Percentiles rank a stretch among this genome's conserved stretches.
Evolutionary conservation across 139 green algal genomes (phyloP).

Genomic region (Chlamydomonas schloesseri): DNA sequence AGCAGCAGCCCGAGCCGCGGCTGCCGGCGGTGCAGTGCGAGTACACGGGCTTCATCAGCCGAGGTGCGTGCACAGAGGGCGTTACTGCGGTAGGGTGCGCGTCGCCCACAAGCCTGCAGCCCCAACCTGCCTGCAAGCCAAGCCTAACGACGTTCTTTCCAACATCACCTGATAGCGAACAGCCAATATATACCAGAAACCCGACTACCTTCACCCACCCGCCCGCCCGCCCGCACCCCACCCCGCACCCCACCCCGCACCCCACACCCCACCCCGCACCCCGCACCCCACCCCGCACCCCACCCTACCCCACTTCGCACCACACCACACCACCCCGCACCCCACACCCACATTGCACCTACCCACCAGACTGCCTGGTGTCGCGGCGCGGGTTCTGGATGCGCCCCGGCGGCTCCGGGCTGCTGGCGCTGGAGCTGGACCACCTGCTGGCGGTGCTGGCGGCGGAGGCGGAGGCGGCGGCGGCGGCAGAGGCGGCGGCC

Average conservation of each 20-base stretch:
- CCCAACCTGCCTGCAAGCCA: too few species aligned
- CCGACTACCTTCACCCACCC: not conserved
- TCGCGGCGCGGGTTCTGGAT: not conserved
- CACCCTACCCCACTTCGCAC: too few species aligned
- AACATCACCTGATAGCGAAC: too few species aligned
- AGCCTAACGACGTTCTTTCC: too few species aligned
- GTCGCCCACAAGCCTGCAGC: too few species aligned
- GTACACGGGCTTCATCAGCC: not conserved
- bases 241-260: not conserved
- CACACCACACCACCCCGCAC: too few species aligned
- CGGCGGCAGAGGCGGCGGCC: not conserved
- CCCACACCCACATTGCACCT: too few species aligned
- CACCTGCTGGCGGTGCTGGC: not conserved
- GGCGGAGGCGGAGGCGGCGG: too few species aligned
- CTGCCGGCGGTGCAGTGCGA: conserved; percentile 1
- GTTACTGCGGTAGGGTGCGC: too few species aligned
- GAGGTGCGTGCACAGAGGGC: not conserved
- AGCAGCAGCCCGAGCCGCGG: too few species aligned
- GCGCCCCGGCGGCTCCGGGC: not conserved
- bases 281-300: too few species aligned
- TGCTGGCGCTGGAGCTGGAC: conserved; percentile 7
- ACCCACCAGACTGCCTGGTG: not conserved
- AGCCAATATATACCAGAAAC: too few species aligned
- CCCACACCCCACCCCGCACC: not conserved
- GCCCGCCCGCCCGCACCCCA: not conserved